A percentile compares a stretch with the other conserved stretches of the same genome.
These are phyloP conservation scores for Colletotrichum sp. DNA, from an alignment of 2,329 filamentous ascomycete species.

Conservation along the genomic window DNA sequence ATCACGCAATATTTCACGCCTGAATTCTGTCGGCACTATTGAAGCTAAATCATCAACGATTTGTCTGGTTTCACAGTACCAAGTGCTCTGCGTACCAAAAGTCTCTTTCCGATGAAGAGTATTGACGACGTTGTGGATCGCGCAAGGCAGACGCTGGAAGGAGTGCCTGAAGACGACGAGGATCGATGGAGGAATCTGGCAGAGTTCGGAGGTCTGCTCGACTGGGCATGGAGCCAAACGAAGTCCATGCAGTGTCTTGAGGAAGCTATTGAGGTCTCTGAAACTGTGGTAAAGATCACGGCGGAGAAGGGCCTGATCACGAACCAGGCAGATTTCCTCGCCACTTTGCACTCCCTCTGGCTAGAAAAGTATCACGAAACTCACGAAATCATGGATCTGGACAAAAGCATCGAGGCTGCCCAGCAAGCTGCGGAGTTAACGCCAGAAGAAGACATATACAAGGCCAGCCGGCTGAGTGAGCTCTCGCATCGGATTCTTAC, in stretches of 20 bases:
- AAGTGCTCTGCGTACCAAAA: not conserved
- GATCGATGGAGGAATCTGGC: not conserved
- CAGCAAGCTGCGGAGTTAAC: not conserved
- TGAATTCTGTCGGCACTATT: not conserved
- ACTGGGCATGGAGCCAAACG: not conserved
- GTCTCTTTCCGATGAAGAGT: not conserved
- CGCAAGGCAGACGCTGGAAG: not conserved
- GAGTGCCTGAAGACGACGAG: not conserved
- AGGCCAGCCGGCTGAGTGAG: not conserved
- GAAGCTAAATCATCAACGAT: not conserved
- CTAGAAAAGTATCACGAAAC: not conserved
- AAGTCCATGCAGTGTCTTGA: not conserved
- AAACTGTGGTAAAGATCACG: not conserved
- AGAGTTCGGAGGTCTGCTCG: not conserved
- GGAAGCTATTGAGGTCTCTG: not conserved
- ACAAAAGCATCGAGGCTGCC: not conserved
- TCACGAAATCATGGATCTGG: not conserved
- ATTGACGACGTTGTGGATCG: not conserved
- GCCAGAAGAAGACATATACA: not conserved
- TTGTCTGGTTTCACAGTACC: accelerated
- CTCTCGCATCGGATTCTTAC: not conserved
- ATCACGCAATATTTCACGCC: not conserved
- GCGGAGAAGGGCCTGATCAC: not conserved
- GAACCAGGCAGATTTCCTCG: not conserved
- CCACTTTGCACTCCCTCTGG: not conserved